Percentiles rank a stretch among this genome's conserved stretches.
These are phyloP conservation scores for Hygrophoropsis aurantiaca DNA, from an alignment of 768 basidiomycete species.

Conservation along the genomic window DNA sequence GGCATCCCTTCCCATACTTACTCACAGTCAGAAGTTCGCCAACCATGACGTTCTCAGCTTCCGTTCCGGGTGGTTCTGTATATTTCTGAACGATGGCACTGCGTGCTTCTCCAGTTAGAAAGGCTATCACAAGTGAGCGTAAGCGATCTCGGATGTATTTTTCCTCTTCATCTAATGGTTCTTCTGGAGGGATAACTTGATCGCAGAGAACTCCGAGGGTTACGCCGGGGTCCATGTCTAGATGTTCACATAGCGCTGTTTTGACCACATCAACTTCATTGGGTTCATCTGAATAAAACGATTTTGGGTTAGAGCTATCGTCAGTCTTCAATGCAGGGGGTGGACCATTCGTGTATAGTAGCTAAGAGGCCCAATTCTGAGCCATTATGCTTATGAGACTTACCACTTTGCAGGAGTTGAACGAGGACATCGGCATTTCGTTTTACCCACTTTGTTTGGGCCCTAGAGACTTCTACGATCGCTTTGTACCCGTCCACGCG, in stretches of 20 bases:
- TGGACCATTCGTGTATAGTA: neutral
- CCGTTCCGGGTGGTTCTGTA: constrained; percentile 39
- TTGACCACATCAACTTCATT: constrained; percentile 65
- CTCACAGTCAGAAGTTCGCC: constrained; percentile 51
- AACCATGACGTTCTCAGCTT: constrained; percentile 48
- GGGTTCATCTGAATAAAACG: constrained; percentile 52
- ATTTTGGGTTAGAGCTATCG: neutral
- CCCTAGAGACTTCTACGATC: constrained; percentile 49
- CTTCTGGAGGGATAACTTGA: constrained; percentile 55
- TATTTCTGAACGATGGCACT: constrained; percentile 44
- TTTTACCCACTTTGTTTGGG: constrained; percentile 59
- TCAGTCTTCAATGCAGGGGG: neutral
- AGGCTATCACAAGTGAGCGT: constrained; percentile 57
- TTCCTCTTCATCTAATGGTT: constrained; percentile 57
- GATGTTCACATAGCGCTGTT: constrained; percentile 56
- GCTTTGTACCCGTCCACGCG: constrained; percentile 69
- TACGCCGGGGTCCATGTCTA: constrained; percentile 59
- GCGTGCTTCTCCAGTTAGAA: constrained; percentile 55
- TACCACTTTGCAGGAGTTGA: constrained; percentile 75
- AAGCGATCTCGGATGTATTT: constrained; percentile 54
- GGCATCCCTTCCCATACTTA: neutral
- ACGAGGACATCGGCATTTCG: constrained; percentile 74
- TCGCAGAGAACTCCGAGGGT: constrained; percentile 70
- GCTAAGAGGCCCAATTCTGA: no score
- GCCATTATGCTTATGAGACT: no score